phyloP scores from a whole-genome alignment of 1,284 basidiomycete genomes.

The Cystobasidium pallidum region DNA sequence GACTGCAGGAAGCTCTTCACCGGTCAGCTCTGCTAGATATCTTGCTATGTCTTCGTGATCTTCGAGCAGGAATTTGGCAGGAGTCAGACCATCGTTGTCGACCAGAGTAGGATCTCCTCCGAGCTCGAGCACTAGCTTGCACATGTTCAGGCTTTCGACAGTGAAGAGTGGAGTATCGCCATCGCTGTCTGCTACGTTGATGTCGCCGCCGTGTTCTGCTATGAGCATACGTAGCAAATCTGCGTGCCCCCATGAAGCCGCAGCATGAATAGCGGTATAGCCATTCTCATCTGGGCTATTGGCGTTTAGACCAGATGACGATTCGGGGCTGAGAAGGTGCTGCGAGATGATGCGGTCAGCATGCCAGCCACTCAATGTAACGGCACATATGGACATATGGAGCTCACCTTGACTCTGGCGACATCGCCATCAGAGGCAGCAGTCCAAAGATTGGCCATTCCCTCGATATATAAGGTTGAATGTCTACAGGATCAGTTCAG shows the following conservation, averaged over 20 bases:
- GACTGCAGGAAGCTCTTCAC: slow-evolving; percentile 49
- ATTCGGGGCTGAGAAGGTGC: slow-evolving; percentile 10
- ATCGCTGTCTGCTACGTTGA: slow-evolving; percentile 82
- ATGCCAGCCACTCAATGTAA: not conserved
- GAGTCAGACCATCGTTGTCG: slow-evolving; percentile 37
- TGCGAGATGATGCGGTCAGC: not conserved
- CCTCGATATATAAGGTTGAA: not conserved
- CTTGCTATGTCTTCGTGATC: slow-evolving; percentile 77
- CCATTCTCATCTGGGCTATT: slow-evolving; percentile 75
- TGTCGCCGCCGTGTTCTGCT: slow-evolving; percentile 72
- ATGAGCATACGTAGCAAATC: slow-evolving; percentile 77
- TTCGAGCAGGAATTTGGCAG: slow-evolving; percentile 72
- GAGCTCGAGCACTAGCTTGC: slow-evolving; percentile 74
- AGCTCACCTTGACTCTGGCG: slow-evolving; percentile 57
- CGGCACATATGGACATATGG: slow-evolving; percentile 5
- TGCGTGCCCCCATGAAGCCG: slow-evolving; percentile 84
- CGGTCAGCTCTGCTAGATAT: slow-evolving; percentile 65
- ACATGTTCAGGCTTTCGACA: slow-evolving; percentile 79
- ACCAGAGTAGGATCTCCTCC: slow-evolving; percentile 66
- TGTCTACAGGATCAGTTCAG: not conserved
- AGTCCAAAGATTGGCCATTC: slow-evolving; percentile 75
- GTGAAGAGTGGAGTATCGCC: slow-evolving; percentile 89
- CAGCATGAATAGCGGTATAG: slow-evolving; percentile 95
- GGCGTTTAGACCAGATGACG: slow-evolving; percentile 64
- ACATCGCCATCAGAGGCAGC: slow-evolving; percentile 84